phyloP scores from a whole-genome alignment of 352 stramenopile genomes.

The Pythium guiyangense region DNA sequence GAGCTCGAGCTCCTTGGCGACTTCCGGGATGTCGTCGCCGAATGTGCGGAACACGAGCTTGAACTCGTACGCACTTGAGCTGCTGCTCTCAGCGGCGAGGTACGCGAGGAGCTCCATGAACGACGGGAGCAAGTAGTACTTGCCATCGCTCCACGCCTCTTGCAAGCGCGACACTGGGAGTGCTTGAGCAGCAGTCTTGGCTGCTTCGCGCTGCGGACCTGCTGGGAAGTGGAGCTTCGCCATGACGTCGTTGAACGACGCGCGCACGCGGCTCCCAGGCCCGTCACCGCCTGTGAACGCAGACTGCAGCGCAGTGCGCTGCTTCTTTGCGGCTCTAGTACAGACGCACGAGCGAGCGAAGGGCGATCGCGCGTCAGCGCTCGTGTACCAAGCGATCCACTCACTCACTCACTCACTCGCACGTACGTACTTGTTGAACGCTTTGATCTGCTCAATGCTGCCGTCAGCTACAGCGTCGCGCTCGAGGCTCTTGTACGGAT shows the following conservation, averaged over 20 bases:
- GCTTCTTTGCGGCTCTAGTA: constrained; percentile 57
- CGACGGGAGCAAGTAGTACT: constrained; percentile 82
- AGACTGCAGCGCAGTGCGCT: constrained; percentile 71
- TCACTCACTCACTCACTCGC: no score
- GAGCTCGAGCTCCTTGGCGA: constrained; percentile 69
- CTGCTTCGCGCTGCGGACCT: constrained; percentile 37
- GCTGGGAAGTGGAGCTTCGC: constrained; percentile 63
- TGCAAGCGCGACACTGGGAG: constrained; percentile 53
- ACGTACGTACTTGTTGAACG: constrained; percentile 54
- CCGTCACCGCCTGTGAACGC: constrained; percentile 55
- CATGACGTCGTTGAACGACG: constrained; percentile 72
- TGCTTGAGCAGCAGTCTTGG: constrained; percentile 33
- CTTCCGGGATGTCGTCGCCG: constrained; percentile 71
- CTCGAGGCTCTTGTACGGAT: constrained; percentile 61
- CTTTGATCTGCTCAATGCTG: constrained; percentile 53
- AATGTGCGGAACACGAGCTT: constrained; percentile 81
- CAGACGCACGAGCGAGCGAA: not conserved
- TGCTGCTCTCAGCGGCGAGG: constrained; percentile 19
- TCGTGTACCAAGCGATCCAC: no score
- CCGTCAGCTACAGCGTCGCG: constrained; percentile 9
- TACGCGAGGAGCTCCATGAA: constrained; percentile 69
- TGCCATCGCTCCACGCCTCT: constrained; percentile 61
- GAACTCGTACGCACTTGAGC: constrained; percentile 25
- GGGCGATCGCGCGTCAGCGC: not conserved
- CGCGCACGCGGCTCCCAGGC: constrained; percentile 33